phyloP scores from a whole-genome alignment of 805 yeast species.

The Starmerella cellae region DNA sequence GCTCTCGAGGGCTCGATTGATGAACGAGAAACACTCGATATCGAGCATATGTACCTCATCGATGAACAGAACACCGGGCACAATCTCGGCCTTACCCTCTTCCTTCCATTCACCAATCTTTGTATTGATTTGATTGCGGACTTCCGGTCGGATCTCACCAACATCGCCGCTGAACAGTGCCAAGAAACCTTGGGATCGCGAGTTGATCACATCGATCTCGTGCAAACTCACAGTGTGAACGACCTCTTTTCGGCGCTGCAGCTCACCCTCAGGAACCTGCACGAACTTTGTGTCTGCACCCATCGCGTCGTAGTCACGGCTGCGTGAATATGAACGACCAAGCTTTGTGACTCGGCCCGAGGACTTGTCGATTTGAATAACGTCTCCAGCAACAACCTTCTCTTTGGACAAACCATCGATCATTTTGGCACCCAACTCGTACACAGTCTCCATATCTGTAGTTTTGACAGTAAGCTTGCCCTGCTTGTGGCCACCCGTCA shows the following conservation, averaged over 20 bases:
- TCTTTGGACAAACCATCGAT: slow-evolving; percentile 88
- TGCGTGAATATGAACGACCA: slow-evolving; percentile 91
- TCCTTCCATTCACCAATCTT: slow-evolving; percentile 98
- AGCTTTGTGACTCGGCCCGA: slow-evolving; percentile 86
- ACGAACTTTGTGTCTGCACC: slow-evolving; percentile 96
- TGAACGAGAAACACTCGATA: slow-evolving; percentile 87
- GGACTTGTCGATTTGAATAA: slow-evolving; percentile 87
- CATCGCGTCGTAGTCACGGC: slow-evolving; percentile 97
- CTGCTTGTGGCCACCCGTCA: slow-evolving; percentile 96
- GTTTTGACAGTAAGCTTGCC: slow-evolving; percentile 95
- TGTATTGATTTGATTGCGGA: slow-evolving; percentile 89
- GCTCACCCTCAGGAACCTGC: slow-evolving; percentile 97
- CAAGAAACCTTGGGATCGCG: slow-evolving; percentile 93
- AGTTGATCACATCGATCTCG: slow-evolving; percentile 94
- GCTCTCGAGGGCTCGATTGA: slow-evolving; percentile 92
- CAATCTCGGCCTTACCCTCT: slow-evolving; percentile 93
- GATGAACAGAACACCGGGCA: slow-evolving; percentile 93
- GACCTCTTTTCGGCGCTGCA: slow-evolving; percentile 87
- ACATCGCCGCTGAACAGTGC: slow-evolving; percentile 94
- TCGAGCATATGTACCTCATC: slow-evolving; percentile 99
- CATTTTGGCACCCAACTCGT: slow-evolving; percentile 89
- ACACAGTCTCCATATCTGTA: slow-evolving; percentile 96
- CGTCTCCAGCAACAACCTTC: slow-evolving; percentile 94
- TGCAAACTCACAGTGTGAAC: slow-evolving; percentile 97
- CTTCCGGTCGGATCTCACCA: slow-evolving; percentile 92